phyloP scores from a whole-genome alignment of 148 eudicot species.

The Rhododendron ovatum region DNA sequence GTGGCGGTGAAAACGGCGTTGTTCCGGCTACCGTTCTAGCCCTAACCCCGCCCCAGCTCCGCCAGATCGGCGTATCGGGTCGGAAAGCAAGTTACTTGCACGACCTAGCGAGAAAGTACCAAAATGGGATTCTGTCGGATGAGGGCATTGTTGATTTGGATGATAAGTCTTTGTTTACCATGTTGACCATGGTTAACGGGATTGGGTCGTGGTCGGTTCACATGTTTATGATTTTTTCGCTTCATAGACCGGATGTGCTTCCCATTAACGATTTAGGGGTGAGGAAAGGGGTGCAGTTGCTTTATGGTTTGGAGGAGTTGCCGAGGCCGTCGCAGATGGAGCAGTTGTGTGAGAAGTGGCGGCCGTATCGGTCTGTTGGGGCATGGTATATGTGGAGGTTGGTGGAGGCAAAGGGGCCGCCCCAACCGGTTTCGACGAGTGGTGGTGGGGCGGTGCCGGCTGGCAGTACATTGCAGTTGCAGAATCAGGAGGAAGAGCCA shows the following conservation, averaged over 20 bases:
- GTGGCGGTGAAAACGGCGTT: constrained; percentile 39
- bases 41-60: constrained; percentile 38
- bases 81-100: constrained; percentile 49
- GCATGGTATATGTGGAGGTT: constrained; percentile 62
- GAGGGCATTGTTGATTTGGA: constrained; percentile 35
- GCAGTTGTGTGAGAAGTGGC: constrained; percentile 56
- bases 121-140: constrained; percentile 46
- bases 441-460: constrained; percentile 17
- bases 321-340: constrained; percentile 63
- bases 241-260: constrained; percentile 55
- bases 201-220: constrained; percentile 67
- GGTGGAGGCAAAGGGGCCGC: constrained; percentile 33
- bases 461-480: constrained; percentile 20
- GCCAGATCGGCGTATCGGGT: constrained; percentile 56
- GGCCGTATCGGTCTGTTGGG: constrained; percentile 52
- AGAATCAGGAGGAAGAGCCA: constrained; percentile 9
- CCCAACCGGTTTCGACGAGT: constrained; percentile 8
- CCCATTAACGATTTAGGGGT: constrained; percentile 52
- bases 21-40: constrained; percentile 31
- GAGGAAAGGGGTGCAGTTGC: constrained; percentile 49
- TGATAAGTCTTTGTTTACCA: constrained; percentile 55
- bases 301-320: constrained; percentile 39
- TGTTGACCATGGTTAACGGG: constrained; percentile 63
- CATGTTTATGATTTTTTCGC: constrained; percentile 57
- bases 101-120: constrained; percentile 46